These are phyloP conservation scores for Candida frijolesensis DNA, from an alignment of 1,139 yeast genomes.

Conservation along the genomic window DNA sequence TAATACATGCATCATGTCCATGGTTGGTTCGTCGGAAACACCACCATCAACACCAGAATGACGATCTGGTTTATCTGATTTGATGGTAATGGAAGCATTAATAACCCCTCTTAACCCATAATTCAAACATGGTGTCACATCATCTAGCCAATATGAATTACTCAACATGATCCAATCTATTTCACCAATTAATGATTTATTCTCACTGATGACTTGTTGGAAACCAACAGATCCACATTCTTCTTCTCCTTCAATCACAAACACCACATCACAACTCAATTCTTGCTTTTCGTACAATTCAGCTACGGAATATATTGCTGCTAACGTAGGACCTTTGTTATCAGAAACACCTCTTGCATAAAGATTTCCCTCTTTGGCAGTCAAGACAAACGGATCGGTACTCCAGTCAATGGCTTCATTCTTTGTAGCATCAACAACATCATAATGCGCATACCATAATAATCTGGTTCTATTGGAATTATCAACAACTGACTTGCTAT, in stretches of 20 bases:
- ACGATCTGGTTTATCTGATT: slow-evolving; percentile 78
- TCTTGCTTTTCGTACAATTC: slow-evolving; percentile 56
- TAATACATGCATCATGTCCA: slow-evolving; percentile 76
- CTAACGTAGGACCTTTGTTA: slow-evolving; percentile 92
- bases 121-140: slow-evolving; percentile 83
- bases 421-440: slow-evolving; percentile 68
- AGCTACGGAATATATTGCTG: slow-evolving; percentile 86
- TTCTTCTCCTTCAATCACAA: slow-evolving; percentile 92
- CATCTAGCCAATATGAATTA: slow-evolving; percentile 94
- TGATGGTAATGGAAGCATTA: slow-evolving; percentile 71
- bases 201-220: slow-evolving; percentile 57
- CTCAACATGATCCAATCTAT: slow-evolving; percentile 90
- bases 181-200: slow-evolving; percentile 57
- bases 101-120: slow-evolving; percentile 93
- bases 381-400: slow-evolving; percentile 74
- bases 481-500: slow-evolving; percentile 15
- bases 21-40: slow-evolving; percentile 81
- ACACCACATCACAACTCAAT: slow-evolving; percentile 73
- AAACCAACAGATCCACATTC: slow-evolving; percentile 92
- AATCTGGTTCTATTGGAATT: slow-evolving; percentile 39
- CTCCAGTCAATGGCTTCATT: slow-evolving; percentile 61
- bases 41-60: slow-evolving; percentile 99
- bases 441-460: slow-evolving; percentile 95
- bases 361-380: slow-evolving; percentile 80
- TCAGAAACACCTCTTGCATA: slow-evolving; percentile 94